Conservation (phyloP, 306 rosid species). For the Benincasa hispida region DNA sequence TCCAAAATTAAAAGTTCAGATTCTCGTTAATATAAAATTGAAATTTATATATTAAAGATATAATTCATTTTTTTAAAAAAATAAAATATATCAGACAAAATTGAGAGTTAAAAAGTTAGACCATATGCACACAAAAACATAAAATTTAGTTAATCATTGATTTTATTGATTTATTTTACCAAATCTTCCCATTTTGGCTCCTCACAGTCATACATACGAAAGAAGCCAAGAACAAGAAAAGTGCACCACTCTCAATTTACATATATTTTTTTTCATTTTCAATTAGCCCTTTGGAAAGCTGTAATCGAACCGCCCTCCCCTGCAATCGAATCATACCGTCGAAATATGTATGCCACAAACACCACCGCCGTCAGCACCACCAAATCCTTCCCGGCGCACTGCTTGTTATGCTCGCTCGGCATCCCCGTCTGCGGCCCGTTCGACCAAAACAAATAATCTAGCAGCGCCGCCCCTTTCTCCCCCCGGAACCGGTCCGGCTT, state of each 20-base stretch:
- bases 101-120: no score
- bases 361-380: conserved; percentile 49
- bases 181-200: not conserved
- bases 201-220: not conserved
- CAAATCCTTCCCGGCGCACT: conserved; percentile 66
- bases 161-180: not conserved
- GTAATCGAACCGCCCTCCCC: conserved; percentile 50
- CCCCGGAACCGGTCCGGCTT: conserved; percentile 57
- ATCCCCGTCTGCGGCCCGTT: conserved; percentile 78
- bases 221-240: not conserved
- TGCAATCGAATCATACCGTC: conserved; percentile 57
- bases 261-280: not conserved
- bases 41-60: no score
- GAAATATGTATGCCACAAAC: conserved; percentile 44
- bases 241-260: not conserved
- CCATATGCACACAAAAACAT: no score
- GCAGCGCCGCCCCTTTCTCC: conserved; percentile 37
- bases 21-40: no score
- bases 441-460: conserved; percentile 69
- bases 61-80: no score
- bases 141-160: not conserved
- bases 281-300: conserved; percentile 31
- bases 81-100: no score
- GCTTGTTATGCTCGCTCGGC: conserved; percentile 48
- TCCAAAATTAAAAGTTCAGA: no score